Evolutionary conservation across 2,329 filamentous ascomycete species (phyloP), one percentile per base, ranked within the genome.

Genomic region (Laburnicola sp.): DNA sequence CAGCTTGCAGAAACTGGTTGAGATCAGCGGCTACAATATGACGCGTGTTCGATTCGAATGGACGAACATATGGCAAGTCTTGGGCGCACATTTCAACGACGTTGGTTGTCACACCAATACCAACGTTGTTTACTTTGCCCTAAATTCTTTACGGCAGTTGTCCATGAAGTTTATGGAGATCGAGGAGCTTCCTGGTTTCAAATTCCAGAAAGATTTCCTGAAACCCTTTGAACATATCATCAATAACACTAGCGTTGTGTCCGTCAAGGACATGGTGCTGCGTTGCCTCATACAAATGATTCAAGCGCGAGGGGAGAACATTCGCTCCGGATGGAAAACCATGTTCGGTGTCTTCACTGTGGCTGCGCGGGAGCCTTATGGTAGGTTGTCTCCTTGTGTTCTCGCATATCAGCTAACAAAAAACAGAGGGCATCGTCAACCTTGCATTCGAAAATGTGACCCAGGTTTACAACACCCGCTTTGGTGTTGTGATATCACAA

Each of bases 11-110:
- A 99, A 99, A 74, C 84, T 99, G 57, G 95, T 99, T 11, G 94
- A 99, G 74, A 97, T 99, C 73, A 96, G 91, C 72, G 97, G 96
- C 74, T 99, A 99, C 83, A 99, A 99, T 77, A 99, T 99, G 94
- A 91, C 90, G 52, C 86, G 94, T 79, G 93, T 99, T 31, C 88
- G 94, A 64, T 97, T 97, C 64, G 94, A 99, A 71, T 99, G 94
- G 94, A 95, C 89, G 9, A 93, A 88, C 64, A 96, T 99, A 53
- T 99, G 94, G 94, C 89, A 89, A 57, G 89, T 99, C 1, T 82
- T 99, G n/a, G 94, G 94, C 10, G 89, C 96, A 69, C 95, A 99
- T 70, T 99, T 99, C 80, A 97, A 97, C 72, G 87, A 92, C 57
- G 94, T 99, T 54, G 95, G 95, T 46, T 97, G 93, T 66, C 92